Conservation (phyloP, 2,329 filamentous ascomycete species). For the Cryphonectria parasitica region DNA sequence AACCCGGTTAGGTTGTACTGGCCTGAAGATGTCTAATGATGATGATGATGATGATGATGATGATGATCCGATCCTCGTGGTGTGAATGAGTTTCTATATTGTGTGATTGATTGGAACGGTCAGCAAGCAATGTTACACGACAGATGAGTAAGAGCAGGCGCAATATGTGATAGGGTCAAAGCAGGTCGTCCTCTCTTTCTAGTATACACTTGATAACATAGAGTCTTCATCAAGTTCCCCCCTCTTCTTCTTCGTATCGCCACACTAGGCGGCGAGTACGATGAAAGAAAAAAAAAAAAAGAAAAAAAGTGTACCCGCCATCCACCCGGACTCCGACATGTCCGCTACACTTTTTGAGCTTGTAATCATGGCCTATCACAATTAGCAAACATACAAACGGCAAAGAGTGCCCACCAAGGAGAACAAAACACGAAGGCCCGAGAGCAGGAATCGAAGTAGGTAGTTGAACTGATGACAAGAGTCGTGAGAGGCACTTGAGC, state of each 20-base stretch:
- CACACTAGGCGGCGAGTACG: not conserved
- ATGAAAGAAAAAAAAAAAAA: not conserved
- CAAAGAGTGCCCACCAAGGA: too few species aligned
- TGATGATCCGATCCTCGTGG: not conserved
- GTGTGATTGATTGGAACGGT: not conserved
- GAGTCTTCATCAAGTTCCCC: not conserved
- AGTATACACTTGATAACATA: not conserved
- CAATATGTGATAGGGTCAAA: not conserved
- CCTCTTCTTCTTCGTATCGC: not conserved
- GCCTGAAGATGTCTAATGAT: not conserved
- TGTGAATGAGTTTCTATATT: not conserved
- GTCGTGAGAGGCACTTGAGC: too few species aligned
- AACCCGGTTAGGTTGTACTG: not conserved
- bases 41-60: not conserved
- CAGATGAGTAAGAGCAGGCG: not conserved
- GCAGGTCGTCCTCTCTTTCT: not conserved
- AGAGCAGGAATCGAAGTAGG: too few species aligned
- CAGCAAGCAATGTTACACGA: not conserved
- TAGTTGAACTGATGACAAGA: too few species aligned
- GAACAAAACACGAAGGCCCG: too few species aligned
- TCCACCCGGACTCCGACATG: constrained; percentile 3
- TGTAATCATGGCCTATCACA: not conserved
- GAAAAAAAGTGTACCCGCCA: constrained; percentile 3
- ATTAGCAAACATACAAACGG: not conserved
- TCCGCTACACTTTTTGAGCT: constrained; percentile 1